phyloP scores from a whole-genome alignment of 2,329 filamentous ascomycete genomes.

The Trichoderma citrinoviride region DNA sequence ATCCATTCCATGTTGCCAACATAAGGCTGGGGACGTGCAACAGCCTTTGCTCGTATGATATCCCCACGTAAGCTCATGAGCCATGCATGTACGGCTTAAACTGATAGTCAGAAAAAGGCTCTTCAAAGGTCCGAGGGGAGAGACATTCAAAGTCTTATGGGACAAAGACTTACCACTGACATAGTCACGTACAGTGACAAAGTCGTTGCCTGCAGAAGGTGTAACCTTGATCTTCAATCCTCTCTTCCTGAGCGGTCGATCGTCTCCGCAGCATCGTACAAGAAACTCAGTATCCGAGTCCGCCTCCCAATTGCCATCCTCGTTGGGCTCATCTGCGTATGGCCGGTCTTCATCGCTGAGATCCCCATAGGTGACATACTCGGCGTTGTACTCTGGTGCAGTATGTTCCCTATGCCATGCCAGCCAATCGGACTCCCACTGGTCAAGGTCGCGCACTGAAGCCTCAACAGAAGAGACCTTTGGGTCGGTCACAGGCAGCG shows the following conservation, averaged over 20 bases:
- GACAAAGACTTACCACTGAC: neutral
- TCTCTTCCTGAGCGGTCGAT: conserved; percentile 5
- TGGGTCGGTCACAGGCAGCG: conserved; percentile 1
- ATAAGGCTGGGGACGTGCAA: conserved; percentile 5
- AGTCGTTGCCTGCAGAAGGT: neutral
- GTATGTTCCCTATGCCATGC: conserved; percentile 9
- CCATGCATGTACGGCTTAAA: conserved; percentile 2
- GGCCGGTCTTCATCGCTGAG: conserved; percentile 7
- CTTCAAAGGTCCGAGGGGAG: neutral
- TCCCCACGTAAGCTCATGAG: neutral
- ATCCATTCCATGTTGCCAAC: neutral
- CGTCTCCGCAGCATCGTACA: neutral
- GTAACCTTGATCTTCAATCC: neutral
- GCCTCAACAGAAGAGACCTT: conserved; percentile 9
- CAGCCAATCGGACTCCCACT: conserved; percentile 4
- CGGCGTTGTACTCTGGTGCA: neutral
- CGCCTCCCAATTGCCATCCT: neutral
- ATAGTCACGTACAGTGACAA: conserved; percentile 4
- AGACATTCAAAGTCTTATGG: neutral
- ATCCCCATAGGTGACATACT: neutral
- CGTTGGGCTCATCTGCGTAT: neutral
- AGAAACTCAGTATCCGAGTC: neutral
- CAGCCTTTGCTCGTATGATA: neutral
- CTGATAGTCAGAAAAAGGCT: neutral
- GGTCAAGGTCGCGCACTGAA: neutral